A percentile compares a stretch with the other conserved stretches of the same genome.
phyloP scores from a whole-genome alignment of 2,329 filamentous ascomycete genomes.

The Exophiala spinifera region DNA sequence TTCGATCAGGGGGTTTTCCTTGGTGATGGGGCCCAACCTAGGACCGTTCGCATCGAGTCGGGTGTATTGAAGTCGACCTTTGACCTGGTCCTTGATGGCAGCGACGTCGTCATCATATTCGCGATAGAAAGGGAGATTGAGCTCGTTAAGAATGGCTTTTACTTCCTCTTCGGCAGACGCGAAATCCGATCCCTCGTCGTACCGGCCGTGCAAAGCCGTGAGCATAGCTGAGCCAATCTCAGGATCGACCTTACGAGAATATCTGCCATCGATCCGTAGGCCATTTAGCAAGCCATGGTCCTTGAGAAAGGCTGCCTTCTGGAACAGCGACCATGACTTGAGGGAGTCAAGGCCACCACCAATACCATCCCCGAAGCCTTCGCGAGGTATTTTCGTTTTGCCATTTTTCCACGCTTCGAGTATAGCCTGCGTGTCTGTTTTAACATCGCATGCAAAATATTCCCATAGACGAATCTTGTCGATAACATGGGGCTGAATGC shows the following conservation, averaged over 20 bases:
- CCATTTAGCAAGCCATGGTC: constrained; percentile 67
- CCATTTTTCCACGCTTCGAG: constrained; percentile 69
- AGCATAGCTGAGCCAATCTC: constrained; percentile 66
- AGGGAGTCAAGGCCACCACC: constrained; percentile 52
- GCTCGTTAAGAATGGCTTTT: constrained; percentile 67
- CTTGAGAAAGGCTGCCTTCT: constrained; percentile 60
- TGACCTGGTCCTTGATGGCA: constrained; percentile 84
- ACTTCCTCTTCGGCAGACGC: constrained; percentile 51
- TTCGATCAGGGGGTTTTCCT: constrained; percentile 79
- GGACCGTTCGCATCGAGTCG: constrained; percentile 90
- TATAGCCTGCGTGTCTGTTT: constrained; percentile 65
- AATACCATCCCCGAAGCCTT: constrained; percentile 45
- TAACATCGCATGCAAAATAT: constrained; percentile 81
- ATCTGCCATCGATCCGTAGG: constrained; percentile 76
- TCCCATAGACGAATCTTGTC: constrained; percentile 81
- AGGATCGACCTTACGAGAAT: constrained; percentile 69
- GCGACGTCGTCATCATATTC: constrained; percentile 84
- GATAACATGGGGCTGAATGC: constrained; percentile 76
- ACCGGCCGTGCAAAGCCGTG: constrained; percentile 66
- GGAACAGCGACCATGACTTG: constrained; percentile 54
- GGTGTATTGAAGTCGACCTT: constrained; percentile 91
- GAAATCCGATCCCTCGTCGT: constrained; percentile 48
- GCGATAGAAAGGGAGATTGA: constrained; percentile 84
- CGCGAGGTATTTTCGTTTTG: constrained; percentile 54
- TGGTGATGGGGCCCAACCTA: constrained; percentile 73